Evolutionary conservation across 495 filamentous ascomycete species (phyloP), one percentile per base, ranked within the genome.

Genomic region (Aspergillus leporis): DNA sequence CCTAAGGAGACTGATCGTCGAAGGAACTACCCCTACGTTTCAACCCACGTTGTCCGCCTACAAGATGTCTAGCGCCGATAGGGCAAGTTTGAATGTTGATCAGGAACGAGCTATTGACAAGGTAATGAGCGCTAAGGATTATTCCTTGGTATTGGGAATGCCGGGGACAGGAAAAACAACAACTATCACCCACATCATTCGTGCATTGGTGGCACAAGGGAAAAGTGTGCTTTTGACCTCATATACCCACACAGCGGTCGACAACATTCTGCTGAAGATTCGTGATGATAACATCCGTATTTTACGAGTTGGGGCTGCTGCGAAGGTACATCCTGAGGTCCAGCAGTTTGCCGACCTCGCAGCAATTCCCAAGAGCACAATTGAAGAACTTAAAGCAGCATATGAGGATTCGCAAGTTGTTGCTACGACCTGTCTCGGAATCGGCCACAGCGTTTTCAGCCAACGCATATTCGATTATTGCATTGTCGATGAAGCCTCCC

Each of bases 141-240:
- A 97, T 71, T 93, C 94, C 5, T 82, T 98, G 16, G 91, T 98
- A 6, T 85, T 97, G 5, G 94, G 94, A 16, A 98, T 98, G 94
- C 94, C 94, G 1, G 94, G 94, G 10, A 98, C 94, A 10, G 94
- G 94, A 51, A 98, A 98, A 69, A 98, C 94, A 5, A 97, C 94
- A 0, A 98, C 94, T 1, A 97, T 98, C 65, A 90, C 93, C 7
- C 93, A 98, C 70, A 97, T 98, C 61, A 97, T 98, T 70, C 88
- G 92, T 19, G 90, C 93, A 12, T 81, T 98, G 34, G 89, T 96
- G 16, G 81, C 86, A 3, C 90, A 96, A 68, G 90, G 92, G 16
- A 98, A 97, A 73, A 93, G 88, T 50, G 91, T 98, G 32, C 78
- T 98, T 10, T 75, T 98, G 51, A 94, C 94, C 10, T 97, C 92